Base-by-base conservation (phyloP, 176 grass and related monocot genomes). In the Zizania latifolia region DNA sequence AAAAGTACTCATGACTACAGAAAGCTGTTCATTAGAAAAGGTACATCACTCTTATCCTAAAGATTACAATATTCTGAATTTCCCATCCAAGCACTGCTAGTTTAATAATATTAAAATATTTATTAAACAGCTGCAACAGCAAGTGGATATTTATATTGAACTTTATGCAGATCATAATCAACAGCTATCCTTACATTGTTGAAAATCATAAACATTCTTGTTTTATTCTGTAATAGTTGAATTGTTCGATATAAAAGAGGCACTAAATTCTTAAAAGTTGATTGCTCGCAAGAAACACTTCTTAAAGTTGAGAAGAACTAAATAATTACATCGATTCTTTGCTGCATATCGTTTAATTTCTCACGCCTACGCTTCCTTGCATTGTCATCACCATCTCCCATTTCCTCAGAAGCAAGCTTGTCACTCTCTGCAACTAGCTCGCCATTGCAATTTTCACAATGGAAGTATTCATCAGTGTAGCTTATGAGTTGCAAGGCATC, bases 361-460 rank as follows among this genome's bases (percentile, higher is more conserved):
- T 94, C 95, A 78, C 80, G 88, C 57, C 86, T 65, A 29, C 95
- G 77, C 35, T 78, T 93, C 30, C 86, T 90, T 65, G 78, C 86
- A 58, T 91, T 99, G 66, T 99, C 91, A 82, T 99, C 95, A 15
- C 95, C 95, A 76, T 99, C 95, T 59, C 95, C 95, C 86, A 92
- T 89, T 94, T 98, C 91, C 75, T 98, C 95, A 75, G 95, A 88
- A 76, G 95, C 91, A 78, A 99, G 95, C 55, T 99, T 99, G 68
- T 99, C 95, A 81, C 95, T 99, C 77, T 99, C 91, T 19, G 91
- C 91, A 83, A 98, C 81, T 71, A 99, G 86, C 82, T 99, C 91
- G 23, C 86, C 84, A 3, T 94, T 93, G 86, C 95, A 99, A 78
- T 80, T 94, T 87, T 99, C 95, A 81, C 95, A 99, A 58, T 94